phyloP scores from a whole-genome alignment of 2,329 filamentous ascomycete genomes.

The Cercospora nicotianae region DNA sequence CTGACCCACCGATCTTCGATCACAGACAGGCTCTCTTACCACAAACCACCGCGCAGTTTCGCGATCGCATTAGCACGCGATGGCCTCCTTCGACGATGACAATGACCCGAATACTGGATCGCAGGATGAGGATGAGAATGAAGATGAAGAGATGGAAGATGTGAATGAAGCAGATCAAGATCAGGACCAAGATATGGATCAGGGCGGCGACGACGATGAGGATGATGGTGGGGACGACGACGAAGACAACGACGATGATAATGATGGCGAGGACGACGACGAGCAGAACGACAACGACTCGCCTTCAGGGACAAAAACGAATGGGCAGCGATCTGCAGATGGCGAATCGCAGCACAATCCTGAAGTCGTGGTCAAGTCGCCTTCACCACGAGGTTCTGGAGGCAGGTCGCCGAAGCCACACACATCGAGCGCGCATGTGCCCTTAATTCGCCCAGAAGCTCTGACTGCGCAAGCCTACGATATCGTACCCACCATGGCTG shows the following conservation, averaged over 20 bases:
- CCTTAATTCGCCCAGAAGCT: conserved; percentile 69
- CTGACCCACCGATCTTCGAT: neutral
- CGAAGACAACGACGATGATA: conserved; percentile 39
- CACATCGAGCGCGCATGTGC: conserved; percentile 32
- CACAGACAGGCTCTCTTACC: neutral
- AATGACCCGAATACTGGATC: conserved; percentile 39
- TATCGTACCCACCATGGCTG: conserved; percentile 94
- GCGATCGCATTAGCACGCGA: conserved; percentile 16
- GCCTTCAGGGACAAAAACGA: conserved; percentile 41
- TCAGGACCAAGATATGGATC: conserved; percentile 41
- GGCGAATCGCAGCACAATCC: conserved; percentile 40
- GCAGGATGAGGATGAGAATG: conserved; percentile 47
- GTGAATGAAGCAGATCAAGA: conserved; percentile 43
- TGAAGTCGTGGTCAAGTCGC: conserved; percentile 51
- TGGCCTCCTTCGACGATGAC: conserved; percentile 51
- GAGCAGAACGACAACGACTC: conserved; percentile 49
- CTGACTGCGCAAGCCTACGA: conserved; percentile 81
- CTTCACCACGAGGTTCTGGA: conserved; percentile 44
- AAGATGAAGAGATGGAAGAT: conserved; percentile 49
- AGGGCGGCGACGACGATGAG: conserved; percentile 42
- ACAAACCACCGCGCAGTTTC: neutral
- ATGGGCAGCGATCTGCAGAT: conserved; percentile 18
- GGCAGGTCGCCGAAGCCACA: conserved; percentile 35
- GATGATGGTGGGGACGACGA: conserved; percentile 45
- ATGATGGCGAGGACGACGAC: conserved; percentile 39